Evolutionary conservation across 2,329 filamentous ascomycete genomes (phyloP), one percentile per base, ranked within the genome.

Genomic region (Xylaria polymorpha): DNA sequence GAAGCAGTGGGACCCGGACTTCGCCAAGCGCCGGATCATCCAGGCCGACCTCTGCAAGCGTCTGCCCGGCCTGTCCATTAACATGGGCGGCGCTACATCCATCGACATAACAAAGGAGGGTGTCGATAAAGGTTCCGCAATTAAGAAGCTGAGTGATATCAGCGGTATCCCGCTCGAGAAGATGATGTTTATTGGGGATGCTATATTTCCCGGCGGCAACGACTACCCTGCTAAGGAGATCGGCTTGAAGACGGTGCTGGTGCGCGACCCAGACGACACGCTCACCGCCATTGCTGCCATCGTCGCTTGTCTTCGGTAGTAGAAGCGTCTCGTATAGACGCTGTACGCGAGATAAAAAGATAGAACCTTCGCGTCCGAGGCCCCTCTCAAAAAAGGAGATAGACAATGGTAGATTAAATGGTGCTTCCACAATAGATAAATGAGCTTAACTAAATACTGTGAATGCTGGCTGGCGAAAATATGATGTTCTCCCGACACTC

Each of bases 131-230:
- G 80, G 72, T 10, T 78, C 76, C 61, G 76, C 74, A 14, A 69
- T 79, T 18, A 75, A 77, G 70, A 72, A 71, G 56, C 72, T 78
- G 22, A 59, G 71, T 10, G 74, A 72, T 22, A 71, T 71, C 10
- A 77, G 79, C 65, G 76, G 77, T 4, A 79, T 82, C 25, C 71
- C 79, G 25, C 75, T 82, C 22, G 76, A 80, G 61, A 68, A 77
- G 70, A 81, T 82, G 76, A 76, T 81, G 73, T 82, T 82, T 63
- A 79, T 82, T n/a, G 80, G 80, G 10, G 80, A 82, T 70, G 81
- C 80, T 22, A 61, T 66, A 20, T 61, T 61, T 51, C 64, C 57
- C 1, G 64, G 64, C 1, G 80, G 81, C 15, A 82, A 82, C 61
- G 80, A 82, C 64, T 80, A 80, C 71, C 79, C 79, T 4, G 76